Evolutionary conservation across 2,329 filamentous ascomycete genomes (phyloP), one percentile per base, ranked within the genome.

Genomic region (Fusarium pilosicola): DNA sequence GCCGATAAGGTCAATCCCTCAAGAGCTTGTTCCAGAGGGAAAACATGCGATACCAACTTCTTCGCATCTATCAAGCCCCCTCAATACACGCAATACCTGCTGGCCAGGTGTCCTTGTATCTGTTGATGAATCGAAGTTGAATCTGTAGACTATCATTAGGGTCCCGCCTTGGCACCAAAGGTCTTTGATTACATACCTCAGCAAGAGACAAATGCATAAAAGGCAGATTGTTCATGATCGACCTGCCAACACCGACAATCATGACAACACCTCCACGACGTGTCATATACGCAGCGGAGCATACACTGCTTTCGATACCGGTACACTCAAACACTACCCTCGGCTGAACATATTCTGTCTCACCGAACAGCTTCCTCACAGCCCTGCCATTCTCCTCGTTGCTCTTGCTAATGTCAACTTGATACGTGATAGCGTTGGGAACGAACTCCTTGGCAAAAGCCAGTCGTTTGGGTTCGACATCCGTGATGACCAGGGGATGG

Each of bases 31-130:
- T 92, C 90, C 30, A 93, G 81, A 1, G 88, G 87, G 70, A 90
- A 92, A 2, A 83, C 85, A 79, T 93, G 91, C 17, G 90, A 90
- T 7, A 93, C 87, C 44, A 81, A 65, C 55, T 85, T 86, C 76
- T 90, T 90, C 26, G 92, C 82, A 76, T 92, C 86, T 14, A 93
- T 78, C 3, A 92, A 84, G 0, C 87, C 88, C 7, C 88, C 45
- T 85, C 86, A 34, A 93, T 77, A 54, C 88, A 89, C 12, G 88
- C 84, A 39, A 93, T 91, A 0, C 89, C 91, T 0, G 88, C 86
- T 0, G 91, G 91, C 91, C 91, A 93, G 0, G 91, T 93, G 76
- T 93, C 90, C 45, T 87, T 85, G 78, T 93, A 93, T 13, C 91
- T 85, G 79, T 93, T 93, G 78, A 93, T 93, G 81, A 93, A 93